Evolutionary conservation across 192 early-diverging fungal genomes (phyloP), one percentile per base, ranked within the genome.

Genomic region (Umbelopsis vinacea): DNA sequence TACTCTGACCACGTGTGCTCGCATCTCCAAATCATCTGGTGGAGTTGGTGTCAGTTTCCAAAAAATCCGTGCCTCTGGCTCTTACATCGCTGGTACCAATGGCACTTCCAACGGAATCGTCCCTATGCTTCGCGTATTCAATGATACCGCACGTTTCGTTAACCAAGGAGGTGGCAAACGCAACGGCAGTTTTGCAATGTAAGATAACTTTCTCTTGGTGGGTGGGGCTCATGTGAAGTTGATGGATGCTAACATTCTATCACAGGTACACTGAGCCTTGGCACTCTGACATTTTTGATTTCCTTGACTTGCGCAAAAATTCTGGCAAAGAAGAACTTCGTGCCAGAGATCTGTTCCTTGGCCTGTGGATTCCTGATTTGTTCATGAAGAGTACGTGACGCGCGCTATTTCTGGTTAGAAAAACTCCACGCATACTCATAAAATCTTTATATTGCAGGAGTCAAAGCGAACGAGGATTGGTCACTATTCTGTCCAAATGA

Each of bases 121-220:
- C 23, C 97, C 97, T 8, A 98, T 98, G 97, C 84, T 98, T 47
- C 90, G 97, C 43, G 97, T 98, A 24, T 98, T 90, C 78, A 97
- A 98, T 85, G 95, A 96, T 82, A 98, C 97, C 12, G 97, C 97
- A 17, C 91, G 97, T 35, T 98, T 96, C 79, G 97, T 98, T 33
- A 95, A 95, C 81, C 97, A 98, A 78, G 95, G 97, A 68, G 97
- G 95, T 43, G 96, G 96, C 87, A 96, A 97, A 84, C 87, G 97
- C 9, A 95, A 95, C 11, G 97, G 97, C 35, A 94, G 93, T 19
- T 98, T 98, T 85, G 97, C 97, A 69, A 93, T 98, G 81, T 85
- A 77, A 74, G 77, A 74, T 23, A 3, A 57, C 11, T 47, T 15
- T 43, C 15, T 29, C 29, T 2, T 1, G 3, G 29, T 37, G 53